phyloP scores from a whole-genome alignment of 805 yeast species.

The Debaryomyces hansenii region DNA sequence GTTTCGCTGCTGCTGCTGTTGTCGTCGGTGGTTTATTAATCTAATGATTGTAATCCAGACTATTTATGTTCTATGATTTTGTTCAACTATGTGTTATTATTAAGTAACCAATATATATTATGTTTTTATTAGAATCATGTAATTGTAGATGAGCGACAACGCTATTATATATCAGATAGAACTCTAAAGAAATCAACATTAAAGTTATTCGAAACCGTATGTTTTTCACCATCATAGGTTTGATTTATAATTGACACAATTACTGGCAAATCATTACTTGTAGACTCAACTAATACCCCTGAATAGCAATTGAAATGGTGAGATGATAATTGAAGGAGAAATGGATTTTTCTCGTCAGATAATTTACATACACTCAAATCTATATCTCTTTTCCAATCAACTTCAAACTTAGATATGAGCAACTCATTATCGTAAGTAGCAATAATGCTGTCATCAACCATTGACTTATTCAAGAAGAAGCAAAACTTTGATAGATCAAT shows the following conservation, averaged over 20 bases:
- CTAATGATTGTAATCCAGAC: conserved; percentile 4
- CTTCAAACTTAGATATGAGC: not conserved
- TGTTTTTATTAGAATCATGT: too few relatives aligned
- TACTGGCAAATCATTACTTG: conserved; percentile 12
- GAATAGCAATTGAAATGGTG: conserved; percentile 9
- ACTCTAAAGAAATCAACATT: conserved; percentile 6
- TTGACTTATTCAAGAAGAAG: conserved; percentile 8
- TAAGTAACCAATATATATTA: too few relatives aligned
- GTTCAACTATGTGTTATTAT: too few relatives aligned
- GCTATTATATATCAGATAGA: too few relatives aligned
- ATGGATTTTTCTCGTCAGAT: conserved; percentile 1
- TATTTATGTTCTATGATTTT: too few relatives aligned
- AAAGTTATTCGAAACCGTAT: conserved; percentile 1
- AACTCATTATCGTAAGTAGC: not conserved
- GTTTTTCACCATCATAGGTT: not conserved
- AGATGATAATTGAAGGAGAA: conserved; percentile 2
- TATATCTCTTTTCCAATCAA: conserved; percentile 11
- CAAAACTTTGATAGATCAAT: conserved; percentile 19
- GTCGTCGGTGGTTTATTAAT: conserved; percentile 20
- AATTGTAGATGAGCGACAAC: too few relatives aligned
- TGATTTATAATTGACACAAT: conserved; percentile 15
- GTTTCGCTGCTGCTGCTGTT: conserved; percentile 17
- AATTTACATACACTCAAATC: conserved; percentile 6
- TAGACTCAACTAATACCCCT: conserved; percentile 5
- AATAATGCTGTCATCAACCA: not conserved